Evolutionary conservation across 352 stramenopile species (phyloP).

Genomic region (Phytophthora kernoviae): DNA sequence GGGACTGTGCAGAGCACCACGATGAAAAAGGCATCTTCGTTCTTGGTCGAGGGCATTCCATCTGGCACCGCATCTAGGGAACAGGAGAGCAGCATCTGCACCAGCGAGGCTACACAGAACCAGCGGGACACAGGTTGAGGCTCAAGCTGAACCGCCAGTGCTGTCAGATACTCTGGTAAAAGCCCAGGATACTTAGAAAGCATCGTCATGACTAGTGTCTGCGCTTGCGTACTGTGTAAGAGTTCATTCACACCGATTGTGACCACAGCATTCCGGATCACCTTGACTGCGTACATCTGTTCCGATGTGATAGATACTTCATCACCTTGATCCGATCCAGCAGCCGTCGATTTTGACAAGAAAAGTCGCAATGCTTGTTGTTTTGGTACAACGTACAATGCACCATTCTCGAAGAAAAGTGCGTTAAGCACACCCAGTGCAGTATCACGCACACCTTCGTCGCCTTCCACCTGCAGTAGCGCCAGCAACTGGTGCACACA

Average conservation of each 20-base stretch:
- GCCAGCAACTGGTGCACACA: constrained; percentile 73
- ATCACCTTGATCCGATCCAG: constrained; percentile 9
- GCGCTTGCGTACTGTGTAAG: constrained; percentile 50
- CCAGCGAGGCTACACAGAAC: constrained; percentile 75
- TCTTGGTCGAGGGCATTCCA: constrained; percentile 26
- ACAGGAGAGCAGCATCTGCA: constrained; percentile 68
- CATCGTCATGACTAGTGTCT: constrained; percentile 61
- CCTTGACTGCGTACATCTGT: constrained; percentile 54
- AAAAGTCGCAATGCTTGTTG: constrained; percentile 53
- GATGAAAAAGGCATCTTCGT: constrained; percentile 18
- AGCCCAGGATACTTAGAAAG: constrained; percentile 68
- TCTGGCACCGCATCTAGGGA: constrained; percentile 44
- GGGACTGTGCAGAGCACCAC: constrained; percentile 52
- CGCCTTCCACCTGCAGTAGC: constrained; percentile 62
- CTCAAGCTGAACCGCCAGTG: constrained; percentile 68
- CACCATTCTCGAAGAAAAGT: constrained; percentile 65
- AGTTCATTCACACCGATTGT: constrained; percentile 73
- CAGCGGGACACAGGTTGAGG: constrained; percentile 76
- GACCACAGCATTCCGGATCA: constrained; percentile 69
- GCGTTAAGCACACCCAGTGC: constrained; percentile 47
- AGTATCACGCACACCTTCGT: constrained; percentile 43
- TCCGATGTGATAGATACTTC: constrained; percentile 41
- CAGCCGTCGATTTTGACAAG: constrained; percentile 40
- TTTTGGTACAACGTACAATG: constrained; percentile 57
- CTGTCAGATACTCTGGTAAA: constrained; percentile 60